Evolutionary conservation across 2,329 filamentous ascomycete species (phyloP).

Genomic region (Mariannaea elegans): DNA sequence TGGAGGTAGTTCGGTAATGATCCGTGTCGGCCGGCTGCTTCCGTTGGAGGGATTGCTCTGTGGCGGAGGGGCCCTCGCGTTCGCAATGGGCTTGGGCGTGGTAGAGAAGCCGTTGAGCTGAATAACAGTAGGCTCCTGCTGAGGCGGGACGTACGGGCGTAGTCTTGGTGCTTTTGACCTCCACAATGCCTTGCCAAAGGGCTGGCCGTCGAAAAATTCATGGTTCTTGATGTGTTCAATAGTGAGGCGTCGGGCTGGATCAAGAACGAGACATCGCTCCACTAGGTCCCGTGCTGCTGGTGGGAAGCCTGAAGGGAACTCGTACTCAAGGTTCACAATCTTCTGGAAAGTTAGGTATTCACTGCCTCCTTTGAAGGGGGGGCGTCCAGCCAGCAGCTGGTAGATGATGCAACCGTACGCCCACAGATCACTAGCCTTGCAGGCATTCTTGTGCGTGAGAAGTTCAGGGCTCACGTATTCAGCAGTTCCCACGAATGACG

Average conservation of each 20-base stretch:
- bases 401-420: slow-evolving; percentile 98
- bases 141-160: slow-evolving; percentile 81
- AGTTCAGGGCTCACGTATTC: slow-evolving; percentile 98
- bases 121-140: slow-evolving; percentile 77
- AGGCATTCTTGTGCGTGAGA: slow-evolving; percentile 95
- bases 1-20: slow-evolving; percentile 96
- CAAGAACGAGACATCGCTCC: slow-evolving; percentile 87
- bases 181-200: slow-evolving; percentile 88
- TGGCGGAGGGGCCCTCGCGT: slow-evolving; percentile 47
- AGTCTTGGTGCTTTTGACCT: slow-evolving; percentile 87
- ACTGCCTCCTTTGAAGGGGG: slow-evolving; percentile 94
- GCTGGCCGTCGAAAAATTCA: slow-evolving; percentile 89
- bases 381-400: slow-evolving; percentile 92
- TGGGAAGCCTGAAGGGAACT: slow-evolving; percentile 90
- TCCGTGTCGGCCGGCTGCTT: slow-evolving; percentile 71
- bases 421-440: slow-evolving; percentile 98
- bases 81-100: slow-evolving; percentile 41
- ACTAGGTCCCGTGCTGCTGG: slow-evolving; percentile 86
- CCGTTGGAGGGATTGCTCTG: slow-evolving; percentile 53
- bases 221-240: slow-evolving; percentile 98
- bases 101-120: slow-evolving; percentile 70
- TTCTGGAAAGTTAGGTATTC: slow-evolving; percentile 99
- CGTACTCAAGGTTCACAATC: slow-evolving; percentile 93
- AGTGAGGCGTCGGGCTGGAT: slow-evolving; percentile 83
- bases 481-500: slow-evolving; percentile 96